phyloP scores from a whole-genome alignment of 345 rosid species.

The Salix dunnii region DNA sequence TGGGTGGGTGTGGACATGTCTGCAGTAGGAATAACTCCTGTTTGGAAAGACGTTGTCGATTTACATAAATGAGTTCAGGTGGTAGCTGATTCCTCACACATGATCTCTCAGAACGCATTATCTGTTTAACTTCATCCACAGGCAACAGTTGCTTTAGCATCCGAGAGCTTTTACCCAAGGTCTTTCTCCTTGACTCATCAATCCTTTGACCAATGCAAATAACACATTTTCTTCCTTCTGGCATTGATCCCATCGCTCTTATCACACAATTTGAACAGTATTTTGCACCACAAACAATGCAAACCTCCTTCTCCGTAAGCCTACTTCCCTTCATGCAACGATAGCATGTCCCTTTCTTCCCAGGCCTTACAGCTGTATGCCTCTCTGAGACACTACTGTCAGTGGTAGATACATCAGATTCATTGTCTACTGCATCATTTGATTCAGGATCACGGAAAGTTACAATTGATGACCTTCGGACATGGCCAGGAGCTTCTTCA shows the following conservation, averaged over 20 bases:
- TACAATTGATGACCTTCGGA: slow-evolving; percentile 42
- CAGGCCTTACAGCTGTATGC: slow-evolving; percentile 50
- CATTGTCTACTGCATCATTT: slow-evolving; percentile 30
- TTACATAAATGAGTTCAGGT: slow-evolving; percentile 58
- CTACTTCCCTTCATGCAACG: slow-evolving; percentile 61
- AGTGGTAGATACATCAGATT: slow-evolving; percentile 31
- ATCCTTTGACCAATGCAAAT: slow-evolving; percentile 68
- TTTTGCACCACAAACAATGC: slow-evolving; percentile 84
- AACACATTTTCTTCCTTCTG: slow-evolving; percentile 86
- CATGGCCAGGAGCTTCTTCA: slow-evolving; percentile 30
- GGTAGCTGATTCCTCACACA: slow-evolving; percentile 69
- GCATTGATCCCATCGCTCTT: slow-evolving; percentile 86
- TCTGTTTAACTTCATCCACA: slow-evolving; percentile 45
- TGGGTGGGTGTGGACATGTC: slow-evolving; percentile 65
- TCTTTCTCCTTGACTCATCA: slow-evolving; percentile 53
- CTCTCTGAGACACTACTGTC: slow-evolving; percentile 29
- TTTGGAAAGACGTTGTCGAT: slow-evolving; percentile 44
- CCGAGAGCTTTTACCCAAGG: slow-evolving; percentile 58
- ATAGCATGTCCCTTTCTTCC: slow-evolving; percentile 74
- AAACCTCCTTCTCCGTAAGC: slow-evolving; percentile 66
- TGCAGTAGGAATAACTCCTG: slow-evolving; percentile 50
- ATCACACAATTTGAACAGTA: slow-evolving; percentile 65
- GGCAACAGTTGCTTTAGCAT: slow-evolving; percentile 55
- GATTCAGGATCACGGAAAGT: slow-evolving; percentile 54
- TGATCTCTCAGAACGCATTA: slow-evolving; percentile 54